These are phyloP conservation scores for Phycomyces nitens DNA, from an alignment of 192 early-diverging fungal species.

Conservation along the genomic window DNA sequence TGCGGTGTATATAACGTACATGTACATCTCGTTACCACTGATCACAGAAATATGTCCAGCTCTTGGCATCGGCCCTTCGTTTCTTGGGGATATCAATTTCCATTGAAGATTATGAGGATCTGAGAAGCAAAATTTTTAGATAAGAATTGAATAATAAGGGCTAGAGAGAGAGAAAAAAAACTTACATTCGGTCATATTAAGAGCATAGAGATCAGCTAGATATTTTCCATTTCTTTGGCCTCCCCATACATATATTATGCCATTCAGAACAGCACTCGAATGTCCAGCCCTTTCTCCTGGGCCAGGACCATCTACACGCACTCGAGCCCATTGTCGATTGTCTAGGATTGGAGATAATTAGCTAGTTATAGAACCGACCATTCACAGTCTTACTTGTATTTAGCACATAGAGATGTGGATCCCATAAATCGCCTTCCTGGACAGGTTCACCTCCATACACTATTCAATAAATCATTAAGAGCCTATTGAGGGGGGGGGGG, in stretches of 20 bases:
- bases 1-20: constrained; percentile 9
- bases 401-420: constrained; percentile 37
- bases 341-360: constrained; percentile 32
- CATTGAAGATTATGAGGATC: constrained; percentile 19
- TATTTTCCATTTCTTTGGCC: constrained; percentile 41
- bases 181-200: constrained; percentile 50
- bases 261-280: constrained; percentile 41
- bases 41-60: constrained; percentile 27
- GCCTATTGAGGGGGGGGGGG: too few species aligned
- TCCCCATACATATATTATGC: constrained; percentile 49
- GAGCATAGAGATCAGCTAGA: constrained; percentile 45
- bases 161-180: neutral
- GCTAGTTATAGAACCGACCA: too few species aligned
- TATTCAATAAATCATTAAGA: constrained; percentile 9
- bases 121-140: too few species aligned
- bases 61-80: constrained; percentile 29
- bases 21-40: constrained; percentile 27
- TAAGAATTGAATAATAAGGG: neutral
- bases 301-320: constrained; percentile 33
- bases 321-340: constrained; percentile 43
- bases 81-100: constrained; percentile 21
- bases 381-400: constrained; percentile 34
- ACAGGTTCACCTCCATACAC: constrained; percentile 40
- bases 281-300: constrained; percentile 49
- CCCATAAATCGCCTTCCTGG: constrained; percentile 25